A percentile compares a stretch with the other conserved stretches of the same genome.
phyloP scores from a whole-genome alignment of 2,329 filamentous ascomycete species.

The Seiridium cupressi region DNA sequence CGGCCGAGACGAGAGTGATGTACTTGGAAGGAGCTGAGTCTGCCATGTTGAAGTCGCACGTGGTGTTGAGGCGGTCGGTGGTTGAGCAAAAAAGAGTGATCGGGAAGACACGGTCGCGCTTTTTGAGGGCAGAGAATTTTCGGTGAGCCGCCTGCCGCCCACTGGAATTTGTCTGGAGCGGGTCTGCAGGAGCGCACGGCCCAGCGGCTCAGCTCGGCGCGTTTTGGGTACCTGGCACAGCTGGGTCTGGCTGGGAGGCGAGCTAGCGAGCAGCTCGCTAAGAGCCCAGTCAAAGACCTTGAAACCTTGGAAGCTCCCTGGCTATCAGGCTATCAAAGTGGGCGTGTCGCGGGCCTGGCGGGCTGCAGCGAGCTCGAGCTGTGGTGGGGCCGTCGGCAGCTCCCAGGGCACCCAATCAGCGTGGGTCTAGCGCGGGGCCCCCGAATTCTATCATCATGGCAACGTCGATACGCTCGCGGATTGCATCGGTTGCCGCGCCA shows the following conservation, averaged over 20 bases:
- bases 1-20: constrained; percentile 72
- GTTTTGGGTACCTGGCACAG: too few relatives aligned
- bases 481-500: background rate
- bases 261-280: background rate
- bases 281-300: background rate
- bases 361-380: background rate
- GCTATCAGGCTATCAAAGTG: background rate
- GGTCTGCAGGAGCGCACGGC: too few relatives aligned
- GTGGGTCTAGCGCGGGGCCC: background rate
- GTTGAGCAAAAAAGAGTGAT: background rate
- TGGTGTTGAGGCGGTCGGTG: background rate
- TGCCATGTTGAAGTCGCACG: constrained; percentile 18
- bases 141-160: background rate
- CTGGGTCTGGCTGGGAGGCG: background rate
- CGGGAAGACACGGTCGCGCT: background rate
- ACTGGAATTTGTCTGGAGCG: too few relatives aligned
- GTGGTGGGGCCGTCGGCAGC: background rate
- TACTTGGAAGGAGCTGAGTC: constrained; percentile 53
- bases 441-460: background rate
- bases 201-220: too few relatives aligned
- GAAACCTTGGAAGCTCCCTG: background rate
- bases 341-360: background rate
- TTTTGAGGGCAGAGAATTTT: background rate
- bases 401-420: background rate
- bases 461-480: background rate